Evolutionary conservation across 2,329 filamentous ascomycete species (phyloP).

Genomic region (Zalaria obscura): DNA sequence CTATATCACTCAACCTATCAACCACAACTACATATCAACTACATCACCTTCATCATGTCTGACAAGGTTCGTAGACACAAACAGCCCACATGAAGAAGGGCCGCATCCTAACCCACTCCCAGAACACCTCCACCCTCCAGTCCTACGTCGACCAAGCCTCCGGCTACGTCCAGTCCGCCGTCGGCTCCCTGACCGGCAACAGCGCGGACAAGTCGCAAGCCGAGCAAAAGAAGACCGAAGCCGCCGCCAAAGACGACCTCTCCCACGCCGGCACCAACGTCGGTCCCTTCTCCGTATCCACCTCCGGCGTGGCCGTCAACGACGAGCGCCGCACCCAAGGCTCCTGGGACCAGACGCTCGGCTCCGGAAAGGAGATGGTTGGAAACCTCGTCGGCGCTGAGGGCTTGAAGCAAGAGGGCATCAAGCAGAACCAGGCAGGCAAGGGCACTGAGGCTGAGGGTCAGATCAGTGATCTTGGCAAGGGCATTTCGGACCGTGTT

Average conservation of each 20-base stretch:
- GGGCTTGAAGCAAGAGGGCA: conserved; percentile 58
- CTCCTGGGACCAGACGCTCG: conserved; percentile 79
- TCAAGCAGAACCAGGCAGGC: conserved; percentile 65
- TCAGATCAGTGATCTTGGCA: conserved; percentile 60
- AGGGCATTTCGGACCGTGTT: conserved; percentile 40
- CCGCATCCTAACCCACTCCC: neutral
- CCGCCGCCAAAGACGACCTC: conserved; percentile 52
- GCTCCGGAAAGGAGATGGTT: conserved; percentile 66
- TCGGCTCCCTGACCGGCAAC: conserved; percentile 63
- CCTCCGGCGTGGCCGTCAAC: conserved; percentile 59
- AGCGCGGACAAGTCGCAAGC: conserved; percentile 50
- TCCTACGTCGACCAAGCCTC: conserved; percentile 53
- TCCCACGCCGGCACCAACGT: conserved; percentile 63
- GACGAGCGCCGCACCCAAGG: conserved; percentile 58
- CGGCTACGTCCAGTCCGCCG: conserved; percentile 55
- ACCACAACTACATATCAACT: too few species aligned
- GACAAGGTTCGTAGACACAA: too few species aligned
- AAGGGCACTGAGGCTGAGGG: conserved; percentile 72
- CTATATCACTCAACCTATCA: too few species aligned
- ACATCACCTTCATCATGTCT: too few species aligned
- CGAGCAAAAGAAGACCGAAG: conserved; percentile 50
- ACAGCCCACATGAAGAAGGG: too few species aligned
- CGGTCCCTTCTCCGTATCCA: conserved; percentile 56
- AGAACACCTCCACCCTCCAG: conserved; percentile 61
- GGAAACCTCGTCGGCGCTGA: conserved; percentile 66